Evolutionary conservation across 495 filamentous ascomycete genomes (phyloP).

Genomic region (Aspergillus hancockii): DNA sequence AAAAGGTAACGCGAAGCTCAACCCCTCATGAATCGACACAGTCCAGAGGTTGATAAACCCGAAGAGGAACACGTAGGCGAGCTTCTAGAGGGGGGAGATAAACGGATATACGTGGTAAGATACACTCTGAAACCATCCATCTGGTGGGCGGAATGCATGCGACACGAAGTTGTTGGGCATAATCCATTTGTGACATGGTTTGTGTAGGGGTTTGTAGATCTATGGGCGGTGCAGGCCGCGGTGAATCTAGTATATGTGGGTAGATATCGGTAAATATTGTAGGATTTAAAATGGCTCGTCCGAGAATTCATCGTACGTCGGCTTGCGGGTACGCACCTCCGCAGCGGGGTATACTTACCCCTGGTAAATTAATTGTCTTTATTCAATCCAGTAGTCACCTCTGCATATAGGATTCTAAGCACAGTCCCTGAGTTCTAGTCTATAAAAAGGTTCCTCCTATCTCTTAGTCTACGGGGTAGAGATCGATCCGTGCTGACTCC

Average conservation of each 20-base stretch:
- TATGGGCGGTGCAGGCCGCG: conserved; percentile 80
- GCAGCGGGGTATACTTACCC: no score
- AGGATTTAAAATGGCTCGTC: conserved; percentile 74
- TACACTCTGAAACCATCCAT: conserved; percentile 88
- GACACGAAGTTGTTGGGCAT: conserved; percentile 94
- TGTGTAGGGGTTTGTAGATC: conserved; percentile 88
- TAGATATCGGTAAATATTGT: conserved; percentile 88
- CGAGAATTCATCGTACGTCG: conserved; percentile 71
- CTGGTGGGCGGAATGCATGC: conserved; percentile 92
- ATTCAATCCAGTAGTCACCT: no score
- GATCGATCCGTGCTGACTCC: no score
- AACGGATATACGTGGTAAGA: conserved; percentile 96
- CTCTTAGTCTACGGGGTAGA: no score
- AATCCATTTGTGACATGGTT: conserved; percentile 99
- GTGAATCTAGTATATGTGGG: conserved; percentile 97
- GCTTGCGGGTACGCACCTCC: no score
- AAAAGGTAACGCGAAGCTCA: no score
- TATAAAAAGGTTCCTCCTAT: no score
- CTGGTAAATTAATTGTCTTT: no score
- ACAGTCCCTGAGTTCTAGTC: no score
- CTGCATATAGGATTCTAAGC: no score
- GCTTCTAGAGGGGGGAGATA: conserved; percentile 89
- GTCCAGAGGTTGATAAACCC: conserved; percentile 97
- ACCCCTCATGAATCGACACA: conserved; percentile 96
- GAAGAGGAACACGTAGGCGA: conserved; percentile 83